Evolutionary conservation across 768 basidiomycete species (phyloP).

Genomic region (Mycena polygramma): DNA sequence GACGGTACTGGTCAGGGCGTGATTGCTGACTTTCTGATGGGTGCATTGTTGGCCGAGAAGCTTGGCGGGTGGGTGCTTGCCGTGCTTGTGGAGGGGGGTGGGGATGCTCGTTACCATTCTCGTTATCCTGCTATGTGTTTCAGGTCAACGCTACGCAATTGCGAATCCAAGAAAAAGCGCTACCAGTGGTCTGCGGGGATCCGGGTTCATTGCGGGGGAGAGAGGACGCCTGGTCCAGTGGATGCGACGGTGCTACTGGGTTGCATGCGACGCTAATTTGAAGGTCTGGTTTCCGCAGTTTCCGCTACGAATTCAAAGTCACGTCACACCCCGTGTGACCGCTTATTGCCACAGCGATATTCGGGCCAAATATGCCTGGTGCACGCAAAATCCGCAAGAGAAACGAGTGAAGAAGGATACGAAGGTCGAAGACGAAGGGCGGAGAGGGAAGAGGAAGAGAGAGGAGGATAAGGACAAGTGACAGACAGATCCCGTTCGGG

Average conservation of each 20-base stretch:
- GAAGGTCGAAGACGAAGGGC: background rate
- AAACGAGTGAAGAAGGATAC: background rate
- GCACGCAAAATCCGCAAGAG: background rate
- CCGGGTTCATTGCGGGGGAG: conserved; percentile 15
- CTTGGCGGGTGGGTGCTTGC: conserved; percentile 5
- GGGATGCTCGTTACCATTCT: conserved; percentile 24
- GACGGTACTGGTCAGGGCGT: background rate
- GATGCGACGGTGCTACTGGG: too few relatives aligned
- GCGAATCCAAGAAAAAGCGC: background rate
- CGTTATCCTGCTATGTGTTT: conserved; percentile 23
- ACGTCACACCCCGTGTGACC: background rate
- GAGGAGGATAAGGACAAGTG: conserved; percentile 11
- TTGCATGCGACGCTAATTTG: background rate
- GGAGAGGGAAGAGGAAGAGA: background rate
- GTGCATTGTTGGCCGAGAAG: conserved; percentile 3
- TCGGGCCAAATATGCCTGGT: too few relatives aligned
- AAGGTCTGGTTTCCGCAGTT: conserved; percentile 6
- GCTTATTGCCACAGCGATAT: background rate
- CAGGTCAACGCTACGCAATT: background rate
- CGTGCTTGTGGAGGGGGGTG: conserved; percentile 10
- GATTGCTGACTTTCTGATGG: background rate
- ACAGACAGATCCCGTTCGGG: background rate
- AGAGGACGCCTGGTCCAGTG: conserved; percentile 31
- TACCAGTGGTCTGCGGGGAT: conserved; percentile 2
- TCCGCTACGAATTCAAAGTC: too few relatives aligned